These are phyloP conservation scores for Metschnikowia lochheadii DNA, from an alignment of 805 yeast genomes.

Conservation along the genomic window DNA sequence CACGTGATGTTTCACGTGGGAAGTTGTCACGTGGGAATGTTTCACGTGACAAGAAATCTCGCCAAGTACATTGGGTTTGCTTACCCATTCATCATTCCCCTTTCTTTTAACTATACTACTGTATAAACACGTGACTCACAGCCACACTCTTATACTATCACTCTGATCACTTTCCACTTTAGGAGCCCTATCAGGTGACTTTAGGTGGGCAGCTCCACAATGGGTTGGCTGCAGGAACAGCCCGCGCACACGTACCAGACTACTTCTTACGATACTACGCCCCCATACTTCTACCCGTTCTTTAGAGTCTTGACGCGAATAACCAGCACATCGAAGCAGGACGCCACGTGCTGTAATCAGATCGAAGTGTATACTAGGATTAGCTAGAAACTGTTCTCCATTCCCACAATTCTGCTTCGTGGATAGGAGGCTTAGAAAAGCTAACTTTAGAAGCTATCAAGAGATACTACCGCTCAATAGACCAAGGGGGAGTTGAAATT, in stretches of 20 bases:
- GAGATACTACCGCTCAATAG: too few relatives aligned
- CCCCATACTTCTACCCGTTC: not conserved
- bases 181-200: too few relatives aligned
- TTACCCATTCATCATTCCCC: too few relatives aligned
- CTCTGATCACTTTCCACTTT: too few relatives aligned
- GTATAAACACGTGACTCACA: too few relatives aligned
- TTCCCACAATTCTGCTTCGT: not conserved
- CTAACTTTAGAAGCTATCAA: not conserved
- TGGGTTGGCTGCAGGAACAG: not conserved
- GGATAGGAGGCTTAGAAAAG: not conserved
- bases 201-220: not conserved
- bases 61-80: too few relatives aligned
- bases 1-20: too few relatives aligned
- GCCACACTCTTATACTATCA: too few relatives aligned
- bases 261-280: not conserved
- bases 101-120: too few relatives aligned
- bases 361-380: not conserved
- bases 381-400: not conserved
- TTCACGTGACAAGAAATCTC: too few relatives aligned
- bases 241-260: slow-evolving; percentile 1
- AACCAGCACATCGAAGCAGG: not conserved
- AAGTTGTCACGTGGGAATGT: too few relatives aligned
- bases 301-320: not conserved
- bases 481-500: too few relatives aligned
- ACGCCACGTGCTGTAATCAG: not conserved